Evolutionary conservation across 2,329 filamentous ascomycete species (phyloP), one percentile per base, ranked within the genome.

Genomic region (Ascochyta pisi): DNA sequence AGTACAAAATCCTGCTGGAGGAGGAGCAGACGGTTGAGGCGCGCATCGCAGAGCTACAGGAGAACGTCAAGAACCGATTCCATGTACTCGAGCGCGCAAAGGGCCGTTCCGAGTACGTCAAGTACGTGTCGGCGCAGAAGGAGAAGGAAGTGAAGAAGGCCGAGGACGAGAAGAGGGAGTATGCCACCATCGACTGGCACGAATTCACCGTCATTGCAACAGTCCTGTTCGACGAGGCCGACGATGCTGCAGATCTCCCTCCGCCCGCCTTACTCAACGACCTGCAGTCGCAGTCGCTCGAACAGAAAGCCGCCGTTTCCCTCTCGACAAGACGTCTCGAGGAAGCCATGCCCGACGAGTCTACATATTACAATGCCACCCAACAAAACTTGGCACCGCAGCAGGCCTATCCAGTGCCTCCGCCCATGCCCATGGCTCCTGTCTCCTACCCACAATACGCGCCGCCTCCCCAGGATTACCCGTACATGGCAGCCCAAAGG

Each of bases 201-300:
- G 94, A 98, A 73, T 99, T 99, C 68, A 89, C 94, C 31, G 90
- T 99, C 19, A 92, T 97, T 40, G 95, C 97, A 77, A 97, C 93
- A 0, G 93, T 99, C 50, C 83, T 92, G 15, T 99, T 99, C 76
- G 92, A 87, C 55, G 93, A 96, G 65, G 85, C 86, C 35, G 95
- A 99, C 74, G 93, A 97, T 64, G 85, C 90, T 61, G 86, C 88
- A 34, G 89, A 95, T 61, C 86, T 99, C 10, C 93, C 94, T 29
- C 89, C 93, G 1, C 95, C 95, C 1, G 95, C 92, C 4, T 92
- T 89, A 5, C 86, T 97, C 38, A 90, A 91, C 61, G 95, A 99
- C 68, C 83, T 99, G 16, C 93, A 98, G 74, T 96, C 93, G 59
- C 92, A 93, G 27, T 97, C 93, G 8, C 84, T 99, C 16, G 95